Conservation (phyloP, 495 filamentous ascomycete species). For the Thozetella sp. region DNA sequence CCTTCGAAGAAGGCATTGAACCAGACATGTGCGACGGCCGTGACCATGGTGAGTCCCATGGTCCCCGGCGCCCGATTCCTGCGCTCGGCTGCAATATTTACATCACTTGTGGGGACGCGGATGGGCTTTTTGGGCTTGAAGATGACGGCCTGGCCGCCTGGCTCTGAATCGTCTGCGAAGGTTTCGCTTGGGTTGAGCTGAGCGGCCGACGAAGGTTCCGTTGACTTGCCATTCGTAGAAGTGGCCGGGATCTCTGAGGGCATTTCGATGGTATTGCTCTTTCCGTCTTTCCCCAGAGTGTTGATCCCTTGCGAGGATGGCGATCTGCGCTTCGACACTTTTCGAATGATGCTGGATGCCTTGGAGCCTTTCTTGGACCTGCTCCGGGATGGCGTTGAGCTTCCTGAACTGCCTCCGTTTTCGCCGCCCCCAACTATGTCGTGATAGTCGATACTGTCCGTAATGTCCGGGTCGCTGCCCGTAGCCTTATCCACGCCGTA, state of each 20-base stretch:
- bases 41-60: slow-evolving; percentile 86
- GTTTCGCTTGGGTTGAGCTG: not conserved
- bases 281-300: slow-evolving; percentile 6
- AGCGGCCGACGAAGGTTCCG: not conserved
- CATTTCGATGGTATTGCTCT: slow-evolving; percentile 26
- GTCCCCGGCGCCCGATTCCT: slow-evolving; percentile 68
- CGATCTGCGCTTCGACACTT: slow-evolving; percentile 18
- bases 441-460: slow-evolving; percentile 19
- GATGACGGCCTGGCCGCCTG: slow-evolving; percentile 67
- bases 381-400: slow-evolving; percentile 11
- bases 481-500: slow-evolving; percentile 27
- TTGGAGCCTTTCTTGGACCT: slow-evolving; percentile 17
- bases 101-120: slow-evolving; percentile 74
- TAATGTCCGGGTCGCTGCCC: slow-evolving; percentile 26
- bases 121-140: slow-evolving; percentile 67
- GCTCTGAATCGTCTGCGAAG: slow-evolving; percentile 32
- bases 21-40: slow-evolving; percentile 92
- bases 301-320: slow-evolving; percentile 12
- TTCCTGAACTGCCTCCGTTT: slow-evolving; percentile 1
- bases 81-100: slow-evolving; percentile 88
- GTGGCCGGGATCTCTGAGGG: slow-evolving; percentile 6
- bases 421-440: slow-evolving; percentile 7
- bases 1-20: slow-evolving; percentile 96
- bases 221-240: not conserved
- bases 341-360: slow-evolving; percentile 17